Evolutionary conservation across 148 eudicot species (phyloP).

Genomic region (Nepenthes gracilis): DNA sequence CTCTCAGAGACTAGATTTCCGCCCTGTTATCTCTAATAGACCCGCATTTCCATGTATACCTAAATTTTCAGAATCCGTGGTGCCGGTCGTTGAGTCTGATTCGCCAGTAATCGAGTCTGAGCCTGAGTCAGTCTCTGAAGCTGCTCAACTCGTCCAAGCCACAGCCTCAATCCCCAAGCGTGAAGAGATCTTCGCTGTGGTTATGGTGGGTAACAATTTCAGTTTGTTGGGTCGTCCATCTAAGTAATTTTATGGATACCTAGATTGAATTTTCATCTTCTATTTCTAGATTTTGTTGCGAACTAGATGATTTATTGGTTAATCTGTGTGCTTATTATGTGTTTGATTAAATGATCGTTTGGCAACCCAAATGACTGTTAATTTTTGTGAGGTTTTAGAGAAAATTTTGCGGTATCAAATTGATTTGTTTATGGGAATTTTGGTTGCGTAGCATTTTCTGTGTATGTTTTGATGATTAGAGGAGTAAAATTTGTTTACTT

Average conservation of each 20-base stretch:
- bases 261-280: not conserved
- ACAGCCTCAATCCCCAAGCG: slow-evolving; percentile 25
- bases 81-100: slow-evolving; percentile 10
- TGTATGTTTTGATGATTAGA: too few species aligned
- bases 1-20: slow-evolving; percentile 23
- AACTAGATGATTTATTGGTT: not conserved
- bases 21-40: slow-evolving; percentile 2
- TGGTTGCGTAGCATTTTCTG: not conserved
- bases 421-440: not conserved
- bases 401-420: too few species aligned
- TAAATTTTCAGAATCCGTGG: slow-evolving; percentile 21
- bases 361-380: not conserved
- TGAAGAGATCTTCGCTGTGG: slow-evolving; percentile 87
- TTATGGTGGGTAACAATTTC: slow-evolving; percentile 40
- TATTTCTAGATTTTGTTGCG: not conserved
- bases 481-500: not conserved
- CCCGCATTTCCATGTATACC: slow-evolving; percentile 15
- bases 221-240: not conserved
- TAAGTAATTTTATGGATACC: not conserved
- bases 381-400: not conserved
- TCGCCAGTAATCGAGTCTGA: slow-evolving; percentile 2
- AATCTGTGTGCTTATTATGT: not conserved
- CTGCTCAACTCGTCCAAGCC: slow-evolving; percentile 11
- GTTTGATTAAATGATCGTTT: not conserved
- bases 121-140: slow-evolving; percentile 8